Base-by-base conservation (phyloP, 345 rosid species). In the Bruguiera gymnorhiza region DNA sequence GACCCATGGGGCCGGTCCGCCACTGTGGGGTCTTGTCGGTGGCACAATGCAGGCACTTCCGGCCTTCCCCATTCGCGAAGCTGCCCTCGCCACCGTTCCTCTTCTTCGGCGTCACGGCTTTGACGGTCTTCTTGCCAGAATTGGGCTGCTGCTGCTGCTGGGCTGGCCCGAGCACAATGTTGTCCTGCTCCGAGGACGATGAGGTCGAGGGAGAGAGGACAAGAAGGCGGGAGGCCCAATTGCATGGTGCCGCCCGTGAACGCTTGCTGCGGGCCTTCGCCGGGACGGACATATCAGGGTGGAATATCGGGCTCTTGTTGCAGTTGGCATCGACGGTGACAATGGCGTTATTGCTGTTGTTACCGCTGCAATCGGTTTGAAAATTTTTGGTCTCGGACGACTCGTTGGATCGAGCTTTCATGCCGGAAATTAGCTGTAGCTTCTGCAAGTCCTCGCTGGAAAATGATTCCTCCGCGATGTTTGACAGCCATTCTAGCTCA, bases 241-340 rank as follows among this genome's bases (percentile, higher is more conserved):
- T 90, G 57, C 96, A 77, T 4, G 92, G 86, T 0, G 92, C 91
- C 1, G 89, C 85, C 32, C 99, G 92, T 18, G 97, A 86, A 16
- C 99, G 85, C 81, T 95, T 95, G 89, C 99, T 95, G 30, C 99
- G 82, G 32, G 97, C 97, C 83, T 95, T 95, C 39, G 87, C 97
- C 3, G 97, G 97, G 11, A 90, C 96, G 18, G 97, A 80, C 72
- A 82, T 75, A 57, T 94, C 96, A 11, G 89, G 74, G 46, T 84
- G 67, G 75, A 88, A 84, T 29, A 81, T 82, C 1, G 86, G 79
- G 73, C 62, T 70, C 74, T 63, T 79, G 62, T 21, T 60, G 69
- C 8, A 69, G 8, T 59, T 67, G 20, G 9, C 3, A 11, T 5
- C 26, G 39, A 32, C 6, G 31, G 19, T 30, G 52, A 4, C 52